phyloP scores from a whole-genome alignment of 805 yeast species.

The Yamadazyma olivae region DNA sequence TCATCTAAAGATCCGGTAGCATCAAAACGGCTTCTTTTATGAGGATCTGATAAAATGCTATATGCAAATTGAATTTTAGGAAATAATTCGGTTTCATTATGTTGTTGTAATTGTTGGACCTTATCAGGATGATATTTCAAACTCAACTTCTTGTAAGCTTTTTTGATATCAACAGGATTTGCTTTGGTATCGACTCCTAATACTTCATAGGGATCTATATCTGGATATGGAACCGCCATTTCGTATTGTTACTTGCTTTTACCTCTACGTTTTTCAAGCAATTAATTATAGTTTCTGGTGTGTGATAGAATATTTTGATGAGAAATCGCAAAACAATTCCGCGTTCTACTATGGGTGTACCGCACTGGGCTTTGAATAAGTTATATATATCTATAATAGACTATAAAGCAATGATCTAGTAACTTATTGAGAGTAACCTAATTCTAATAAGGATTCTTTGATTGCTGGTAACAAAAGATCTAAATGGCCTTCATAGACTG shows the following conservation, averaged over 20 bases:
- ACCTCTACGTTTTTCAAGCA: no score
- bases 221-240: conserved; percentile 46
- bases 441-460: conserved; percentile 26
- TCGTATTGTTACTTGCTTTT: not conserved
- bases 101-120: conserved; percentile 26
- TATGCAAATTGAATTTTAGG: conserved; percentile 76
- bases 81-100: conserved; percentile 30
- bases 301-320: not conserved
- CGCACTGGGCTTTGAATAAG: no score
- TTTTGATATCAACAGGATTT: conserved; percentile 56
- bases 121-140: conserved; percentile 73
- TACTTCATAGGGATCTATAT: conserved; percentile 60
- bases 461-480: conserved; percentile 32
- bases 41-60: conserved; percentile 58
- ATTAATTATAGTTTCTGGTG: not conserved
- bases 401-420: no score
- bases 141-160: conserved; percentile 63
- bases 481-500: conserved; percentile 45
- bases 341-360: no score
- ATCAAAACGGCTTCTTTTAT: conserved; percentile 58
- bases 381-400: no score
- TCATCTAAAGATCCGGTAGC: conserved; percentile 58
- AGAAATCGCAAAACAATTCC: not conserved
- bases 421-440: conserved; percentile 7
- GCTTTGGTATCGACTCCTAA: conserved; percentile 41